Evolutionary conservation across 2,329 filamentous ascomycete genomes (phyloP).

Genomic region (Alternaria sp.): DNA sequence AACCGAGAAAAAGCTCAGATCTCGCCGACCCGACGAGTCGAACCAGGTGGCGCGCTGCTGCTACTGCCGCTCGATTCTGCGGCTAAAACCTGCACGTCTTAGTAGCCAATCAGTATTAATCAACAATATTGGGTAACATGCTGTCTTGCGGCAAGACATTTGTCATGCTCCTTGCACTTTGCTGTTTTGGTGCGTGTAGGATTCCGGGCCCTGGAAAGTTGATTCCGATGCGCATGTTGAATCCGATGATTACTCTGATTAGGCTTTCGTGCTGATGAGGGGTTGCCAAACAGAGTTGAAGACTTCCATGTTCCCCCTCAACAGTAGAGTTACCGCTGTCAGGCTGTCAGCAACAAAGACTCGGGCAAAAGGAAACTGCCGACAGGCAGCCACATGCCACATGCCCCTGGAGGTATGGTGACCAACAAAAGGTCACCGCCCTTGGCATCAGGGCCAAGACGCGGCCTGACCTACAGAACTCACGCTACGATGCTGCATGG

Average conservation of each 20-base stretch:
- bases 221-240: neutral
- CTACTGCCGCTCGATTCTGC: constrained; percentile 9
- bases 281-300: neutral
- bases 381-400: neutral
- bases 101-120: constrained; percentile 22
- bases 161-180: constrained; percentile 9
- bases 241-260: neutral
- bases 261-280: constrained; percentile 2
- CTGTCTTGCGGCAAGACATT: constrained; percentile 1
- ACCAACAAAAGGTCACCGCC: neutral
- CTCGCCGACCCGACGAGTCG: constrained; percentile 10
- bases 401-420: neutral
- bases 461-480: neutral
- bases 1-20: constrained; percentile 17
- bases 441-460: neutral
- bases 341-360: constrained; percentile 1
- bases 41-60: constrained; percentile 2
- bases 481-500: neutral
- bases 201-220: neutral
- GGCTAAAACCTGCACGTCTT: constrained; percentile 11
- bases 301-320: neutral
- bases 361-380: constrained; percentile 1
- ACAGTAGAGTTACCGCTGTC: constrained; percentile 1
- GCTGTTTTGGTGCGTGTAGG: neutral
- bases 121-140: constrained; percentile 11